These are phyloP conservation scores for Metschnikowia cerradonensis DNA, from an alignment of 805 yeast species.

Conservation along the genomic window DNA sequence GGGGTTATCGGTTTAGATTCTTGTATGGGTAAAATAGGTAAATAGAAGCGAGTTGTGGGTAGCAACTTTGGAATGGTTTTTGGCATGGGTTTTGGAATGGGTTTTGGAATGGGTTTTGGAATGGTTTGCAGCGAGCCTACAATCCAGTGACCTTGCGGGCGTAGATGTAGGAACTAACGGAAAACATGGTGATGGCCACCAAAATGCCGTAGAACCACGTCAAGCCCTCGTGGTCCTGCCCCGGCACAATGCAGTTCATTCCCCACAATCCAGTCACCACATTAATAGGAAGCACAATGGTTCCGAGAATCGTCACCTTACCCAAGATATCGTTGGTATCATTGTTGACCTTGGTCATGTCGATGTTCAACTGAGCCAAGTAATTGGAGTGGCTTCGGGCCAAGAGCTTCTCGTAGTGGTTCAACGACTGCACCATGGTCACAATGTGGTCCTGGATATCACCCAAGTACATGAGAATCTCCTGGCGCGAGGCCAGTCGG, in stretches of 20 bases:
- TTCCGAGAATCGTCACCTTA: conserved; percentile 88
- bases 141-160: conserved; percentile 39
- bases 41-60: too few relatives aligned
- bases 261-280: conserved; percentile 98
- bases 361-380: conserved; percentile 93
- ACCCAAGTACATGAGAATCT: conserved; percentile 90
- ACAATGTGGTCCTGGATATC: conserved; percentile 97
- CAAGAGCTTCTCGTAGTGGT: conserved; percentile 89
- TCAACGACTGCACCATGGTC: conserved; percentile 93
- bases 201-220: conserved; percentile 41
- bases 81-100: too few relatives aligned
- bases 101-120: too few relatives aligned
- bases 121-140: conserved; percentile 9
- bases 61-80: too few relatives aligned
- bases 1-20: too few relatives aligned
- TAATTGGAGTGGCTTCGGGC: conserved; percentile 96
- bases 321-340: conserved; percentile 96
- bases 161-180: conserved; percentile 36
- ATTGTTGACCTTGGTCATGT: conserved; percentile 94
- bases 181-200: conserved; percentile 29
- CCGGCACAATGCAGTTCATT: conserved; percentile 96
- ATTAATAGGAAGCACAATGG: conserved; percentile 91
- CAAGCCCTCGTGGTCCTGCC: conserved; percentile 53
- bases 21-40: too few relatives aligned
- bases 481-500: conserved; percentile 52